These are phyloP conservation scores for Escovopsis sp. DNA, from an alignment of 2,329 filamentous ascomycete species.

Conservation along the genomic window DNA sequence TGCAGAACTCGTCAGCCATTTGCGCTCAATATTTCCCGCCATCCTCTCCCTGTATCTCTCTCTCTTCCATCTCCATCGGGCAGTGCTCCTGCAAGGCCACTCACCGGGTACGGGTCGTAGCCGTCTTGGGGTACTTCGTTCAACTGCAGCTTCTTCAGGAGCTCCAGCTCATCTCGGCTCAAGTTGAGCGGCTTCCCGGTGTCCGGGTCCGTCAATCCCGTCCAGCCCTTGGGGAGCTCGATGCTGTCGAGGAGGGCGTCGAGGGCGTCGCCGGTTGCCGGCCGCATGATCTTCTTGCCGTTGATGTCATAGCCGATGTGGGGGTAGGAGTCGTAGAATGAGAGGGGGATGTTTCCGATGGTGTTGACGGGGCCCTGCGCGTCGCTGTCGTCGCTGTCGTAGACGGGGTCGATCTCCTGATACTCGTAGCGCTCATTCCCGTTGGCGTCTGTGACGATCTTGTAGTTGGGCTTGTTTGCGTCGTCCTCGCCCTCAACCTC, in stretches of 20 bases:
- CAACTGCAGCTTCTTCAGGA: constrained; percentile 75
- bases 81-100: constrained; percentile 11
- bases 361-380: constrained; percentile 69
- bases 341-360: constrained; percentile 84
- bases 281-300: constrained; percentile 93
- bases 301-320: constrained; percentile 99
- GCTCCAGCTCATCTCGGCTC: constrained; percentile 73
- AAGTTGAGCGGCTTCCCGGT: constrained; percentile 88
- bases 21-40: background rate
- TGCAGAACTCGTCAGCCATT: constrained; percentile 13
- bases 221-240: constrained; percentile 94
- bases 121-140: constrained; percentile 78
- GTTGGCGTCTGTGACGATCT: constrained; percentile 65
- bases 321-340: constrained; percentile 94
- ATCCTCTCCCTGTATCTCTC: too few relatives aligned
- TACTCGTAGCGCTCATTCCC: constrained; percentile 85
- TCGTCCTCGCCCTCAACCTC: constrained; percentile 8
- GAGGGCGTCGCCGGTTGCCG: constrained; percentile 82
- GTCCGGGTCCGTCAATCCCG: constrained; percentile 80
- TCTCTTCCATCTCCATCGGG: background rate
- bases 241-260: constrained; percentile 93
- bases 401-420: constrained; percentile 82
- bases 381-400: constrained; percentile 92
- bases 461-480: constrained; percentile 17
- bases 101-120: constrained; percentile 80